Conservation (phyloP, 495 filamentous ascomycete genomes). For the Lepraria neglecta region DNA sequence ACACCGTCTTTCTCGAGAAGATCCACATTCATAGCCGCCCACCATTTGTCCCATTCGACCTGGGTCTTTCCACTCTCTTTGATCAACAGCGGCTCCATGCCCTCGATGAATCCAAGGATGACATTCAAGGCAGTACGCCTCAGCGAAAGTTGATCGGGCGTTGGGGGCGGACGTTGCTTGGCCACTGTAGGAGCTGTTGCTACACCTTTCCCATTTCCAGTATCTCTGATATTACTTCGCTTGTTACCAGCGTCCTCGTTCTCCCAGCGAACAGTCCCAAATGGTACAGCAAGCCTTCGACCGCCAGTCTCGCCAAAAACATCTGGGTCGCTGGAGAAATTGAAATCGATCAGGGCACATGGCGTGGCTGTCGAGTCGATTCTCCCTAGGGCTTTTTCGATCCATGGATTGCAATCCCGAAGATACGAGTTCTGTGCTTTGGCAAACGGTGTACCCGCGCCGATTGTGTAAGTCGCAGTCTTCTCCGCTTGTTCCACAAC, state of each 20-base stretch:
- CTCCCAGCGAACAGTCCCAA: constrained; percentile 87
- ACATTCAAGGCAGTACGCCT: constrained; percentile 72
- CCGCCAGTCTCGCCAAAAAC: constrained; percentile 61
- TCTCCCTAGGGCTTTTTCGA: constrained; percentile 66
- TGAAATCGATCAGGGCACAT: constrained; percentile 70
- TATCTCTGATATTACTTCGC: neutral
- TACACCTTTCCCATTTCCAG: neutral
- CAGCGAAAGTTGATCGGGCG: constrained; percentile 64
- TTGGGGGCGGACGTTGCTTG: constrained; percentile 45
- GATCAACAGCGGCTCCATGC: constrained; percentile 73
- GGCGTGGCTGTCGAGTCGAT: constrained; percentile 67
- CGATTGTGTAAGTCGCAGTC: constrained; percentile 74
- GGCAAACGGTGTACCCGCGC: constrained; percentile 73
- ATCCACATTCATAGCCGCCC: constrained; percentile 77
- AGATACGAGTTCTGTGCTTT: constrained; percentile 73
- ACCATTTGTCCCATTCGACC: constrained; percentile 91
- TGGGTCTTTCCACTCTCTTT: constrained; percentile 77
- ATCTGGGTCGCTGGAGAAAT: constrained; percentile 75
- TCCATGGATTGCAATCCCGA: constrained; percentile 78
- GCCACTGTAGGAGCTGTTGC: neutral
- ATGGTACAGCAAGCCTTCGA: constrained; percentile 74
- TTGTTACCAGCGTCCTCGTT: constrained; percentile 45
- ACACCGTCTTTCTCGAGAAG: constrained; percentile 72
- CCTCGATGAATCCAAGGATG: constrained; percentile 81
- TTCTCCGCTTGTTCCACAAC: constrained; percentile 56